phyloP scores from a whole-genome alignment of 805 yeast genomes.

The Starmerella roubikii region DNA sequence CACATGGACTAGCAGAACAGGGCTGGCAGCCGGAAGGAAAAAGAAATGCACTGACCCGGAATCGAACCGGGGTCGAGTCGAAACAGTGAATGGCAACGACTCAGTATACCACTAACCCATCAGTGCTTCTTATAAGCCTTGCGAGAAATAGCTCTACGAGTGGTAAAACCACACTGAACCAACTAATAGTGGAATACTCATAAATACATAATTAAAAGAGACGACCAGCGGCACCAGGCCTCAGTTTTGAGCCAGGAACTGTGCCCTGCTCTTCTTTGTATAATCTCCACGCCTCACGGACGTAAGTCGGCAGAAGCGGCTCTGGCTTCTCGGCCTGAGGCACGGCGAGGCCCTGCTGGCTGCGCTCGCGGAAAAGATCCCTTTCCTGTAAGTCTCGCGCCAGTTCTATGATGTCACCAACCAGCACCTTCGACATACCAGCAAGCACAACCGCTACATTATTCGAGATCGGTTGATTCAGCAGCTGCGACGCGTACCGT shows the following conservation, averaged over 20 bases:
- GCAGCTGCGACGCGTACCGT: slow-evolving; percentile 61
- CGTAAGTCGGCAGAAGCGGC: slow-evolving; percentile 72
- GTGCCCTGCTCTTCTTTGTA: slow-evolving; percentile 54
- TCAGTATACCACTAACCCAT: slow-evolving; percentile 17
- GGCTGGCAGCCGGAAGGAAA: too few species aligned
- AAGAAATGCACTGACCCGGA: slow-evolving; percentile 91
- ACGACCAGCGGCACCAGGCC: slow-evolving; percentile 50
- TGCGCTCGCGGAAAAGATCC: slow-evolving; percentile 15
- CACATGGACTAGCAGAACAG: too few species aligned
- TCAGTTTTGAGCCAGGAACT: slow-evolving; percentile 51
- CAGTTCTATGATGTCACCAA: slow-evolving; percentile 79
- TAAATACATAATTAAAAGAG: slow-evolving; percentile 7
- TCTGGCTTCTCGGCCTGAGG: slow-evolving; percentile 22
- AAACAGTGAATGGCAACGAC: slow-evolving; percentile 12
- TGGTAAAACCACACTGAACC: neutral
- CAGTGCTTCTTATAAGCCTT: too few species aligned
- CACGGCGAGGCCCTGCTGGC: neutral
- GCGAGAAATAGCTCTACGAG: too few species aligned
- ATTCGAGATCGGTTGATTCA: slow-evolving; percentile 68
- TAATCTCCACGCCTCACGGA: slow-evolving; percentile 78
- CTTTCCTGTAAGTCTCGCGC: slow-evolving; percentile 59
- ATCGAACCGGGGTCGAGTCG: slow-evolving; percentile 98
- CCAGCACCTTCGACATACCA: slow-evolving; percentile 74
- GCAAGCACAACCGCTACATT: slow-evolving; percentile 70
- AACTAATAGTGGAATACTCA: neutral